Conservation (phyloP, 805 yeast species). For the Candida endomychidarum region DNA sequence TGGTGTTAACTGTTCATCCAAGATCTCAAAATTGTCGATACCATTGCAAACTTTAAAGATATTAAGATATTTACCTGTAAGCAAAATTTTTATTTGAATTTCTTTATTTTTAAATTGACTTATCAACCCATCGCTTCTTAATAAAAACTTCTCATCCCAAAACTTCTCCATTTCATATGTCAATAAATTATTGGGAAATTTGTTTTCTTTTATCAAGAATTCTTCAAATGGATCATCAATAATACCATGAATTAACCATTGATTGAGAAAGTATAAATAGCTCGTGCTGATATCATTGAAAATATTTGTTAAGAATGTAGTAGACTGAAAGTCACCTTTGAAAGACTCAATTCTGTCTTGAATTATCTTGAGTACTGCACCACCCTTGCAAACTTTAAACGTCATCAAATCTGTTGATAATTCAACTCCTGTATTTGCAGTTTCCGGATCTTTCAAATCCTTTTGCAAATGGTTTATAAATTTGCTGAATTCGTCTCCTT, state of each 20-base stretch:
- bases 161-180: constrained; percentile 53
- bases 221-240: constrained; percentile 80
- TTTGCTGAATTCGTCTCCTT: constrained; percentile 24
- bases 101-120: constrained; percentile 55
- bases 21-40: constrained; percentile 32
- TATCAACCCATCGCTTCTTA: constrained; percentile 74
- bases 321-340: constrained; percentile 64
- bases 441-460: constrained; percentile 31
- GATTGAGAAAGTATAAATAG: constrained; percentile 66
- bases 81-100: constrained; percentile 62
- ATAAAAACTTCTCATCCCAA: constrained; percentile 74
- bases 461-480: constrained; percentile 39
- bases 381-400: constrained; percentile 71
- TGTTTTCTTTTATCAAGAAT: constrained; percentile 62
- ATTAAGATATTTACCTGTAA: constrained; percentile 84
- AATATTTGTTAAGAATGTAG: constrained; percentile 50
- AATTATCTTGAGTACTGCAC: constrained; percentile 62
- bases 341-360: constrained; percentile 55
- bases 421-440: constrained; percentile 42
- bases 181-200: constrained; percentile 28
- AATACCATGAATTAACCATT: constrained; percentile 78
- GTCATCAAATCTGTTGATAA: constrained; percentile 48
- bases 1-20: constrained; percentile 26
- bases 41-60: constrained; percentile 64
- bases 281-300: constrained; percentile 59